Base-by-base conservation (phyloP, 768 basidiomycete species). In the Rickenella mellea region DNA sequence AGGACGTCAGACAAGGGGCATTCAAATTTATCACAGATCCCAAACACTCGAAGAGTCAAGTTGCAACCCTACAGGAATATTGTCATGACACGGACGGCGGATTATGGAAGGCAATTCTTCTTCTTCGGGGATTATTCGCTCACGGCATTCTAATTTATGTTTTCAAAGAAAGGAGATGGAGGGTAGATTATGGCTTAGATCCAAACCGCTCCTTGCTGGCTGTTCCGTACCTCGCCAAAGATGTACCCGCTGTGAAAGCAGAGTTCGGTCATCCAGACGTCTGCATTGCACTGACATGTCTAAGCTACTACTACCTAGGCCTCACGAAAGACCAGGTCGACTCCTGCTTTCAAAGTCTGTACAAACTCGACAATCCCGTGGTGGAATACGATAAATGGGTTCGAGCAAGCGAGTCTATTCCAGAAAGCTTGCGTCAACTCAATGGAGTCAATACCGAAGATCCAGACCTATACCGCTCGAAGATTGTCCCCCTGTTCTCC, bases 261-360 rank as follows among this genome's bases (percentile, higher is more conserved):
- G 71, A 76, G 37, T 76, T 76, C 35, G 70, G 69, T 5, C 74
- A 76, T 48, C 74, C 73, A 0, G 74, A 76, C 19, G 57, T 73
- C 5, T 60, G 64, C 1, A 55, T 75, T 38, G 42, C 56, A 10
- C 53, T 75, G 40, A 74, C 73, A 0, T 74, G 65, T 40, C 52
- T 75, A 24, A 61, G 60, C 1, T 75, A 74, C 42, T 74, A 74
- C 39, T 74, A 74, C 37, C 53, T 54, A 1, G 74, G 75, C 7
- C 57, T 76, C 6, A 58, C 52, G 1, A 44, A 59, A 8, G 42
- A 56, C 1, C 70, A 76, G 36, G 41, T 76, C 4, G 52, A 49
- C 20, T 21, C 43, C 2, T 62, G 57, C 25, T 68, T 76, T 19
- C 51, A 63, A 15, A 51, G 62, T 6, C 55, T 76, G 21, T 43